These are phyloP conservation scores for Anastatica hierochuntica DNA, from an alignment of 345 rosid species.

Conservation along the genomic window DNA sequence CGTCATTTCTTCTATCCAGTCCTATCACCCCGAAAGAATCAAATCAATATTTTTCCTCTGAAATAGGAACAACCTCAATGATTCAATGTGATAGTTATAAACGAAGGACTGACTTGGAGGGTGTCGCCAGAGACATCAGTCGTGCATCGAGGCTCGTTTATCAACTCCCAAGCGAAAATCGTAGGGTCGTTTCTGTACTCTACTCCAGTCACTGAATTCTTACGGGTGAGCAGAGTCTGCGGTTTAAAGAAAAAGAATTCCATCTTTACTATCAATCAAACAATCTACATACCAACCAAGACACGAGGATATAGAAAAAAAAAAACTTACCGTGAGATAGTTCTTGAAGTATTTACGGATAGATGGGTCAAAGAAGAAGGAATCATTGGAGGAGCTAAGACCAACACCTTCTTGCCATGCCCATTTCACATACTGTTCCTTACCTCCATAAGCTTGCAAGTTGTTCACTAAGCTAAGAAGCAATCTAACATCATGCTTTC, in stretches of 20 bases:
- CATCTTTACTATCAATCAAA: too few species aligned
- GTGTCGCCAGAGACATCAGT: constrained; percentile 77
- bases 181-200: constrained; percentile 75
- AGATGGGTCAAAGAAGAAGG: constrained; percentile 83
- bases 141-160: constrained; percentile 78
- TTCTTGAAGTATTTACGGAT: constrained; percentile 67
- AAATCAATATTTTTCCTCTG: too few species aligned
- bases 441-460: constrained; percentile 74
- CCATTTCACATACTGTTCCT: constrained; percentile 82
- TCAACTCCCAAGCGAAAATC: constrained; percentile 83
- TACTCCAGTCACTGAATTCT: constrained; percentile 63
- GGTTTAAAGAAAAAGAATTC: too few species aligned
- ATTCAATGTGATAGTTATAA: too few species aligned
- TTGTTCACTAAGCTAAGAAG: constrained; percentile 71
- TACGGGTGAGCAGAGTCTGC: constrained; percentile 63
- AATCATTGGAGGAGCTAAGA: constrained; percentile 69
- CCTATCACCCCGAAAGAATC: constrained; percentile 32
- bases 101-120: constrained; percentile 49
- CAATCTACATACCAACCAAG: too few species aligned
- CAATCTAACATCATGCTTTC: constrained; percentile 47
- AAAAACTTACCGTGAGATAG: constrained; percentile 54
- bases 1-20: constrained; percentile 77
- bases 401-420: constrained; percentile 93
- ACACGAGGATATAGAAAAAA: too few species aligned
- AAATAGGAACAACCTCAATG: constrained; percentile 4